Evolutionary conservation across 441 rosid species (phyloP), one percentile per base, ranked within the genome.

Genomic region (Jatropha podagrica): DNA sequence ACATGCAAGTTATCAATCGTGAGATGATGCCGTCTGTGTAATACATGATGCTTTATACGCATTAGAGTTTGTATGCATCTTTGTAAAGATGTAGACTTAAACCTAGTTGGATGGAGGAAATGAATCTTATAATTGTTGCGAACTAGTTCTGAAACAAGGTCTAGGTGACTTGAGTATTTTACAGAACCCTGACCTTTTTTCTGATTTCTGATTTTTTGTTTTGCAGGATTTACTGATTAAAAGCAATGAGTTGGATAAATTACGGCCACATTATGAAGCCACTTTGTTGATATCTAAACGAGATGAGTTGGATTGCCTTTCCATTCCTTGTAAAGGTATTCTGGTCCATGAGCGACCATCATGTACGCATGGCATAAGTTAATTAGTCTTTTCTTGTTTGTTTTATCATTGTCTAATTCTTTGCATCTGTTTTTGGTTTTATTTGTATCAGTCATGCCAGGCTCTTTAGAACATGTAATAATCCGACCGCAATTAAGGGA

Each of bases 321-420:
- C 86, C 6, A 76, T 89, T 74, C 83, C 86, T 64, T 91, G 92
- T 81, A 79, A 68, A 84, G 91, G 98, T 90, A 86, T 63, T 71
- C 17, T 48, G 26, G 55, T 62, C 40, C 38, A 17, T 26, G 5
- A 27, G 40, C 68, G 5, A 54, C 3, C 59, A 51, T 71, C 40
- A 32, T 65, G 7, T 13, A n/a, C 3, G 13, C 20, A 2, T 64
- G 1, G 59, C 15, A 48, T 60, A 20, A 32, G 27, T 58, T 41
- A 23, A 58, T 15, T 17, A 56, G 15, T 5, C n/a, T 72, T 26
- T 9, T 12, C 8, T 42, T 17, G 38, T 69, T 62, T 68, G 14
- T 38, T 65, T 55, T 8, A n/a, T 46, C 54, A 46, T 49, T 27
- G 8, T 77, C 20, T 63, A 11, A 65, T 14, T 76, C 44, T 59